Base-by-base conservation (phyloP, 2,329 filamentous ascomycete species). In the Sporothrix dimorphospora region DNA sequence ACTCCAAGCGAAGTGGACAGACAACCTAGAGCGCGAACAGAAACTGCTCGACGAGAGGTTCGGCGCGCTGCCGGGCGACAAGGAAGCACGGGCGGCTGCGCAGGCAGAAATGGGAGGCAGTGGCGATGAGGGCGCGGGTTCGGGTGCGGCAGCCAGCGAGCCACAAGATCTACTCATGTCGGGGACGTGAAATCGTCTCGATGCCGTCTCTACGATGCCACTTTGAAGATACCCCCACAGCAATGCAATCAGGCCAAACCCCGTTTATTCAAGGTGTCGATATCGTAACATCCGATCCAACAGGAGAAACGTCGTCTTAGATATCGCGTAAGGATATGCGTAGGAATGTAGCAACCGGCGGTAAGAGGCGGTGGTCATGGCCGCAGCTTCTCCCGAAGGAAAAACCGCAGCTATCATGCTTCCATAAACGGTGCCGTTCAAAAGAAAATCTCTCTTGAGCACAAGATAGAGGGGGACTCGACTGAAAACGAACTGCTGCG, bases 391-490 rank as follows among this genome's bases (percentile, higher is more conserved):
- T 61, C 42, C 47, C 4, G 16, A n/a, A 80, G 81, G 78, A 78
- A 59, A 65, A 45, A 12, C 47, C 34, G 77, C 78, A 84, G 87
- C 87, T 91, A 83, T 84, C 87, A 86, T 88, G 88, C 88, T 90
- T 91, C 89, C 89, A 91, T 89, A 90, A 89, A 81, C 88, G 88
- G 88, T 86, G 88, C 89, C 80, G 78, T 81, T 65, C 59, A 45
- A 65, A 61, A 65, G 78, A 78, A 77, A 80, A 70, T 84, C 84
- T 73, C 79, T 91, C 89, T 90, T 78, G 89, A 86, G 84, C 88
- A 90, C 87, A 90, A 88, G 88, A 91, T 91, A 91, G 89, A 91
- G 89, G 88, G 87, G 84, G 84, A 88, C 88, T 89, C 85, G 87
- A 90, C 81, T 81, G 83, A 83, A 82, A 81, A 71, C 49, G 45